Evolutionary conservation across 2,329 filamentous ascomycete species (phyloP), one percentile per base, ranked within the genome.

Genomic region (Sporothrix dimorphospora): DNA sequence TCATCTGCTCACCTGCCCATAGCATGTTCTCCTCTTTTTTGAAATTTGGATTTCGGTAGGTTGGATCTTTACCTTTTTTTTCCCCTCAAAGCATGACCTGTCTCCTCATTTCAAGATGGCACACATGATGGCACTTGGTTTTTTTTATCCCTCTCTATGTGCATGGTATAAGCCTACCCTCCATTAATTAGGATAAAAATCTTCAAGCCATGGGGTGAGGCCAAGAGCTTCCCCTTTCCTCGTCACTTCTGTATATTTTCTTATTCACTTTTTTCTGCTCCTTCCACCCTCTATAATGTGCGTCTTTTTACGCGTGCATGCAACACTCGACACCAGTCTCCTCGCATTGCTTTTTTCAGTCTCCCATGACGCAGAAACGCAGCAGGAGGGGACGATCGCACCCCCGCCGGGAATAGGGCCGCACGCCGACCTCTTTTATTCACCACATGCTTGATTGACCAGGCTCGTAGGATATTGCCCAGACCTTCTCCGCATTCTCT

Each of bases 401-500:
- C 16, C 65, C 65, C 24, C 27, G 19, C 45, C 9, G 45, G 45
- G 27, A 51, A 67, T n/a, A 67, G 63, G 27, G 27, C 27, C n/a
- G 9, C 9, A 34, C 21, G 11, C 53, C 24, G 49, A 34, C 30
- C 30, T 34, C 30, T 34, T 34, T 34, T 24, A 27, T n/a, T 42
- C 57, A 63, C 30, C 16, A 40, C 55, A 61, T 5, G 12, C 34
- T 42, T 42, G 34, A 21, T 42, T 42, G 6, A 40, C 16, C 8
- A 40, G 24, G 21, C 34, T 63, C 59, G 30, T n/a, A 42, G 19
- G 42, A 14, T 42, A 24, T 53, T 16, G 45, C 65, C 45, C 8
- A 21, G 45, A 11, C 30, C 14, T 47, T 66, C 61, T 66, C 61
- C 61, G 61, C 61, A 49, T 63, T 63, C 24, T 45, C 61, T 49